phyloP scores from a whole-genome alignment of 1,284 basidiomycete genomes.

The Sporisorium iseilematis-ciliati region DNA sequence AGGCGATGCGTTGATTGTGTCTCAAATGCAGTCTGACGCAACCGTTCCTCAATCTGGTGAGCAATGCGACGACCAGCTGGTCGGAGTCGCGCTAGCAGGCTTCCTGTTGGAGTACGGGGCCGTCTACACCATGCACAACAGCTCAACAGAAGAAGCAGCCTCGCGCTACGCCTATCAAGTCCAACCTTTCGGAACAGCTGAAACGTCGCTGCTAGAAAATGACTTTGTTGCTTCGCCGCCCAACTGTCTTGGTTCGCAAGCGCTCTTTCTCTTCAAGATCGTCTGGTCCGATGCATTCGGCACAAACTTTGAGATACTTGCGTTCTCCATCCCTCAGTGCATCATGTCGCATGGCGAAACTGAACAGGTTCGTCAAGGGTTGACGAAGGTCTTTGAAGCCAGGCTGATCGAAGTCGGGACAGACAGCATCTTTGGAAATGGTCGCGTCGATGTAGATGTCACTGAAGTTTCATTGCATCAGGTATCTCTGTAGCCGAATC shows the following conservation, averaged over 20 bases:
- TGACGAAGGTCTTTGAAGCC: constrained; percentile 10
- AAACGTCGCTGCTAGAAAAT: not conserved
- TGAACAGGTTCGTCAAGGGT: not conserved
- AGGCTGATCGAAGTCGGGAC: not conserved
- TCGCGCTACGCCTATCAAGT: constrained; percentile 7
- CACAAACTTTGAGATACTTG: constrained; percentile 12
- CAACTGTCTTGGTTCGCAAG: constrained; percentile 27
- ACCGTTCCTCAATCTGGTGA: no score
- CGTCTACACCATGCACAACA: constrained; percentile 24
- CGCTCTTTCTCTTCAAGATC: constrained; percentile 17
- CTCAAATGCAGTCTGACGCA: not conserved
- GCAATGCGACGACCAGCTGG: not conserved
- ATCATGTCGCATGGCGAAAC: not conserved
- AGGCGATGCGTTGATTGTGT: constrained; percentile 12
- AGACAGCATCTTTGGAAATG: constrained; percentile 1
- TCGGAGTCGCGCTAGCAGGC: constrained; percentile 29
- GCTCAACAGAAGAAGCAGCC: not conserved
- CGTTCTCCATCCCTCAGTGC: constrained; percentile 29
- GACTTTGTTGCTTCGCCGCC: constrained; percentile 17
- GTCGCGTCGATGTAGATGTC: constrained; percentile 6
- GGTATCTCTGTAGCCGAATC: constrained; percentile 16
- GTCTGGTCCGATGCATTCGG: constrained; percentile 2
- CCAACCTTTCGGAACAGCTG: not conserved
- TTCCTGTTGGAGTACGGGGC: constrained; percentile 34
- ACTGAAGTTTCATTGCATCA: constrained; percentile 19